Conservation (phyloP, 1,284 basidiomycete species). For the Boletus calvinii region DNA sequence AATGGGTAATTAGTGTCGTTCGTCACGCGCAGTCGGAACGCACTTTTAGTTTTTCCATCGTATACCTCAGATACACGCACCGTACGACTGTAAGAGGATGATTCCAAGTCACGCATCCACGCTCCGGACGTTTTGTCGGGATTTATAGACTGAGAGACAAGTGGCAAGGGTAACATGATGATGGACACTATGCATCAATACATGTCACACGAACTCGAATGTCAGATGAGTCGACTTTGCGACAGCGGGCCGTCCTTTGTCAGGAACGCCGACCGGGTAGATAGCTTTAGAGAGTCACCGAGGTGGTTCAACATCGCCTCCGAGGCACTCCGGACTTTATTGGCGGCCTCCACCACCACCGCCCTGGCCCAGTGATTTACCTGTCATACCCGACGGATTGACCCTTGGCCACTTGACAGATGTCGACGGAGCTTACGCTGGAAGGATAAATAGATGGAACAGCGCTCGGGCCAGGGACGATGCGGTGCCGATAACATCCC, state of each 20-base stretch:
- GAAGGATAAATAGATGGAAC: background rate
- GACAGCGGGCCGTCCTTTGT: background rate
- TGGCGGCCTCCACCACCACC: background rate
- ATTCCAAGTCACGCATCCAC: background rate
- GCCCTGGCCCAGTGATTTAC: background rate
- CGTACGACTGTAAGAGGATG: background rate
- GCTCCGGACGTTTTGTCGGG: background rate
- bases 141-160: background rate
- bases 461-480: background rate
- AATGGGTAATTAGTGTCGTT: background rate
- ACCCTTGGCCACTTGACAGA: background rate
- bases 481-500: background rate
- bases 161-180: background rate
- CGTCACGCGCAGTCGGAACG: background rate
- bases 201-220: too few relatives aligned
- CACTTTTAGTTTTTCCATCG: background rate
- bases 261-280: background rate
- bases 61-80: conserved; percentile 9
- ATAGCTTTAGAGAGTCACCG: background rate
- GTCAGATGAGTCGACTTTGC: background rate
- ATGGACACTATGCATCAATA: background rate
- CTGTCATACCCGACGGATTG: background rate
- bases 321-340: background rate
- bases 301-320: too few relatives aligned
- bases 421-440: background rate